Evolutionary conservation across 768 basidiomycete genomes (phyloP).

Genomic region (Ephemerocybe angulata): DNA sequence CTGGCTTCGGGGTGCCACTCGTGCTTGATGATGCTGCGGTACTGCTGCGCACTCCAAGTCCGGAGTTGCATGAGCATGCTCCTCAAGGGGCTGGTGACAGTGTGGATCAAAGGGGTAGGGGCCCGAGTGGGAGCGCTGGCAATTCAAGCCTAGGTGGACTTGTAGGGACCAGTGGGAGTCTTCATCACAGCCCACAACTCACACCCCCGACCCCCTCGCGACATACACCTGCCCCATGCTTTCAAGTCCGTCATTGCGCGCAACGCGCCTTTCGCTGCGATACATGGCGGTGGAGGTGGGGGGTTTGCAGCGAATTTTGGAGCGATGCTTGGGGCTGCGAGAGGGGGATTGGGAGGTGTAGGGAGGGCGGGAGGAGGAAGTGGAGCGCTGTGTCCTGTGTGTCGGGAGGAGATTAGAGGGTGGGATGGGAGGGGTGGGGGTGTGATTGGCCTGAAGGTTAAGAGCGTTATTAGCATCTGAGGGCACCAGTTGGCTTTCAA

Average conservation of each 20-base stretch:
- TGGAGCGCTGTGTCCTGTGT: constrained; percentile 59
- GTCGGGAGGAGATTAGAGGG: constrained; percentile 60
- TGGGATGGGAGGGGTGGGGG: constrained; percentile 74
- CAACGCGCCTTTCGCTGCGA: constrained; percentile 21
- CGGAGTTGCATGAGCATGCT: too few species aligned
- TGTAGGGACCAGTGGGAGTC: too few species aligned
- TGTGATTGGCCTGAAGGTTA: constrained; percentile 56
- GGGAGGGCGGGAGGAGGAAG: constrained; percentile 13
- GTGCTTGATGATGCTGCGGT: too few species aligned
- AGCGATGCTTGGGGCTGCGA: not conserved
- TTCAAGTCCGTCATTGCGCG: constrained; percentile 61
- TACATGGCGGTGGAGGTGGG: constrained; percentile 22
- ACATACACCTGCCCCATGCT: constrained; percentile 77
- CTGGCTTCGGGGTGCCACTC: too few species aligned
- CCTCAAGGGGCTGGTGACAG: too few species aligned
- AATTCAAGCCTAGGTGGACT: too few species aligned
- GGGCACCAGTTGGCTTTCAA: too few species aligned
- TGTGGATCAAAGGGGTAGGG: too few species aligned
- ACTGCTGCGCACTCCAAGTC: too few species aligned
- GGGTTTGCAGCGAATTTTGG: constrained; percentile 22
- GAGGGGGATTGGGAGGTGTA: constrained; percentile 6
- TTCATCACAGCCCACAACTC: too few species aligned
- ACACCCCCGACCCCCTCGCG: constrained; percentile 46
- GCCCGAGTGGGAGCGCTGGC: too few species aligned
- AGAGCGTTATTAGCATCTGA: constrained; percentile 40